Base-by-base conservation (phyloP, 331 rosid genomes). In the Ulmus americana region DNA sequence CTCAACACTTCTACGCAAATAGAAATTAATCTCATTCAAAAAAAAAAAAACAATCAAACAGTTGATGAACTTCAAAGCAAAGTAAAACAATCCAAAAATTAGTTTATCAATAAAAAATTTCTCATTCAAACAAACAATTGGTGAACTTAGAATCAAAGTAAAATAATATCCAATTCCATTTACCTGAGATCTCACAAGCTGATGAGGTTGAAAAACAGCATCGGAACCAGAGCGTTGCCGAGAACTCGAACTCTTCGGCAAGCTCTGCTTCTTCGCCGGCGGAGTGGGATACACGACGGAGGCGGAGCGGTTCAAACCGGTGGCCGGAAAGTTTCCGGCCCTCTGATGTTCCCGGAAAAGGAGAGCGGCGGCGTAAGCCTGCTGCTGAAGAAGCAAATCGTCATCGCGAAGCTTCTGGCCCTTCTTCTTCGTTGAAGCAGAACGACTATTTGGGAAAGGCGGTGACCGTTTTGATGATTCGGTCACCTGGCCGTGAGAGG, bases 331-430 rank as follows among this genome's bases (percentile, higher is more conserved):
- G 20, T 6, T 39, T 35, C 68, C 77, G 75, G 48, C 73, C 65
- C 74, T 82, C 42, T 70, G 95, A 62, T 80, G 87, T 44, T 83
- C 86, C 55, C 81, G 84, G 66, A 79, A 80, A 38, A 92, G 68
- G 39, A 89, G 73, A 10, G 96, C 96, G 0, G 98, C 98, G 6
- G 91, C 95, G 5, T 85, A 65, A 9, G 92, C 95, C 77, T 92
- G 98, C 2, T 89, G 87, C 1, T 82, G 83, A 35, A 75, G 61
- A 61, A 81, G 62, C 15, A 70, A 13, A 6, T 83, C 77, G 40
- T 79, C 94, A 1, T 74, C 87, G 11, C 45, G 11, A 9, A 76
- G 49, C 55, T 51, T 75, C 10, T 86, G 40, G 0, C 41, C 80
- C 14, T 70, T 64, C 38, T 74, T 80, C 65, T 71, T 64, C 3